These are phyloP conservation scores for Centella asiatica DNA, from an alignment of 129 eudicot genomes.

Conservation along the genomic window DNA sequence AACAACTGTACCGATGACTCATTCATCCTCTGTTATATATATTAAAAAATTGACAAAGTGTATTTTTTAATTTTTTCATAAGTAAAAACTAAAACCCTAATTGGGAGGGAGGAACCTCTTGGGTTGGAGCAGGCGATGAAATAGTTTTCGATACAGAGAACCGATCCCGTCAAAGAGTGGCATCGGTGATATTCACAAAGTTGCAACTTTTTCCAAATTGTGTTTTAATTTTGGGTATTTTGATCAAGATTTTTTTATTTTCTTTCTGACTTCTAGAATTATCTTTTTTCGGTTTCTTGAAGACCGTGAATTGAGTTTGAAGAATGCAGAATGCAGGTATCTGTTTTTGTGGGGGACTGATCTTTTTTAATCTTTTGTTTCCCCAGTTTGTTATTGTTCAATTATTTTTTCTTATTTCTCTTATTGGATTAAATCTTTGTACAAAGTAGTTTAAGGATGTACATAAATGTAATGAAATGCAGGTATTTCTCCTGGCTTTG, in stretches of 20 bases:
- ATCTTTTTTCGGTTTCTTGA: neutral
- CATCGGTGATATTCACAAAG: conserved; percentile 20
- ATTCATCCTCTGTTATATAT: too few relatives aligned
- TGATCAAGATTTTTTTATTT: neutral
- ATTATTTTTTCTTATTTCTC: too few relatives aligned
- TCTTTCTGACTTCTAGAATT: neutral
- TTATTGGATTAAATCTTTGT: neutral
- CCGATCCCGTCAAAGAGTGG: conserved; percentile 12
- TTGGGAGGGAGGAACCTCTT: too few relatives aligned
- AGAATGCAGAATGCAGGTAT: neutral
- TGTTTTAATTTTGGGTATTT: neutral
- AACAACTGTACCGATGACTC: too few relatives aligned
- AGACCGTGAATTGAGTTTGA: neutral
- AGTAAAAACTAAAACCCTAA: too few relatives aligned
- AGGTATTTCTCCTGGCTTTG: neutral
- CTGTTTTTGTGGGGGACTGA: neutral
- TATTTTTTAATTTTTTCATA: too few relatives aligned
- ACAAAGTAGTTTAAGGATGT: neutral
- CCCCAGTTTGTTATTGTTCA: neutral
- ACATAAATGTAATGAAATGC: neutral
- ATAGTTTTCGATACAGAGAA: too few relatives aligned
- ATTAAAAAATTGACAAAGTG: too few relatives aligned
- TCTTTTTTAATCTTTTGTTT: too few relatives aligned
- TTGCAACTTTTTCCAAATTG: conserved; percentile 4
- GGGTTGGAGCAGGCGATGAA: too few relatives aligned